These are phyloP conservation scores for Chaetomiaceae sp. DNA, from an alignment of 2,329 filamentous ascomycete species.

Conservation along the genomic window DNA sequence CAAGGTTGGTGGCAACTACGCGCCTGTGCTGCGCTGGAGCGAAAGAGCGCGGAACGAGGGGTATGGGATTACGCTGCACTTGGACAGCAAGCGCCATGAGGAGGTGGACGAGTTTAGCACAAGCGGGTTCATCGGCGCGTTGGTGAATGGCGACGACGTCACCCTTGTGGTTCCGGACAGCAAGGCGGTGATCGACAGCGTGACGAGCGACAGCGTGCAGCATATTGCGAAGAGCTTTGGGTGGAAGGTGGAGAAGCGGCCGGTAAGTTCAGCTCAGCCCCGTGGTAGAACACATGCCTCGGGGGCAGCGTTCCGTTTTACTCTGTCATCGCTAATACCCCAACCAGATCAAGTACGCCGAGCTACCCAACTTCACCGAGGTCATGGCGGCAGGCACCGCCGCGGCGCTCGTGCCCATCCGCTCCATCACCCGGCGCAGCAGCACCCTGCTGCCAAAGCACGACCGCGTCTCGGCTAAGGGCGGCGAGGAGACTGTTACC, in stretches of 20 bases:
- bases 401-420: constrained; percentile 84
- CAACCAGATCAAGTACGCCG: constrained; percentile 46
- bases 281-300: too few species aligned
- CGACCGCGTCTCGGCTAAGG: constrained; percentile 33
- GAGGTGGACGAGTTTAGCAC: constrained; percentile 97
- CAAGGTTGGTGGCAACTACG: constrained; percentile 96
- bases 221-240: constrained; percentile 71
- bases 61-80: constrained; percentile 88
- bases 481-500: constrained; percentile 44
- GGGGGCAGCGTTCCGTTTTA: not conserved
- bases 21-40: constrained; percentile 81
- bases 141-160: constrained; percentile 51
- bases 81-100: constrained; percentile 76
- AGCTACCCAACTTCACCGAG: constrained; percentile 61
- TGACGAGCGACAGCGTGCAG: constrained; percentile 74
- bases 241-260: constrained; percentile 74
- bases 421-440: constrained; percentile 69
- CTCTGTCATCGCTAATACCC: not conserved
- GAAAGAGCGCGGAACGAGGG: constrained; percentile 72
- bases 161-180: constrained; percentile 85
- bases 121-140: constrained; percentile 81
- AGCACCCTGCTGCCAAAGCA: constrained; percentile 33
- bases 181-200: constrained; percentile 77
- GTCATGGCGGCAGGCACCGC: constrained; percentile 91
- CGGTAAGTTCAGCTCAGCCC: constrained; percentile 39